These are phyloP conservation scores for Chaetomium globosum DNA, from an alignment of 2,329 filamentous ascomycete species.

Conservation along the genomic window DNA sequence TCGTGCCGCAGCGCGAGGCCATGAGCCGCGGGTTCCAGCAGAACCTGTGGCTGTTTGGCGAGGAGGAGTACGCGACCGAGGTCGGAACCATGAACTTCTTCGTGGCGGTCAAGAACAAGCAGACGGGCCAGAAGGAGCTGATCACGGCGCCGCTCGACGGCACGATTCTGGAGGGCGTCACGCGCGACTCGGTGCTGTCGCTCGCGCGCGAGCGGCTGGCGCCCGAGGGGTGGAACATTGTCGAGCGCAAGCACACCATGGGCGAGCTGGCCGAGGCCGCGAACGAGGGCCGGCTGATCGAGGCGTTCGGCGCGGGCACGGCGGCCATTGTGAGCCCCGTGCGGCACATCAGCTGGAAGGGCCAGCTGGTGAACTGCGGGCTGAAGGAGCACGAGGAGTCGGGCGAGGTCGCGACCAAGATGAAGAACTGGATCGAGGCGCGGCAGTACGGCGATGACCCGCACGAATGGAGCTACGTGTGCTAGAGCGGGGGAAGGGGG, in stretches of 20 bases:
- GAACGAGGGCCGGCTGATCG: constrained; percentile 80
- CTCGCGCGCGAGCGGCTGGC: constrained; percentile 81
- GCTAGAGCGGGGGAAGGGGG: constrained; percentile 34
- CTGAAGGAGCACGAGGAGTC: constrained; percentile 80
- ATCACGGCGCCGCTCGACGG: constrained; percentile 95
- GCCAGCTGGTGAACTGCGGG: constrained; percentile 78
- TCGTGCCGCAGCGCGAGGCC: constrained; percentile 92
- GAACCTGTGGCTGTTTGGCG: constrained; percentile 96
- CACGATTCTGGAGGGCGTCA: constrained; percentile 94
- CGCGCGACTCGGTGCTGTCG: constrained; percentile 83
- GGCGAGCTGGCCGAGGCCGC: constrained; percentile 78
- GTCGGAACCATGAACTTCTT: constrained; percentile 99
- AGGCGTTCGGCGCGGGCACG: constrained; percentile 92
- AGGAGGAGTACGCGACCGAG: constrained; percentile 94
- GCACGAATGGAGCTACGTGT: constrained; percentile 81
- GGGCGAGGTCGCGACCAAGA: constrained; percentile 77
- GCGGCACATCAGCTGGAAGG: constrained; percentile 85
- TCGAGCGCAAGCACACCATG: constrained; percentile 93
- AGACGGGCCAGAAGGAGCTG: constrained; percentile 87
- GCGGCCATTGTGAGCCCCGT: constrained; percentile 93
- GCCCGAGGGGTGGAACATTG: constrained; percentile 84
- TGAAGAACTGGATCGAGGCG: constrained; percentile 96
- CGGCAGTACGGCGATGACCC: constrained; percentile 94
- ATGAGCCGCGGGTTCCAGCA: constrained; percentile 93
- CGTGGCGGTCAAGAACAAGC: constrained; percentile 78